Percentiles rank a stretch among this genome's conserved stretches.
phyloP scores from a whole-genome alignment of 2,329 filamentous ascomycete genomes.

The Ophiostoma himal-ulmi region DNA sequence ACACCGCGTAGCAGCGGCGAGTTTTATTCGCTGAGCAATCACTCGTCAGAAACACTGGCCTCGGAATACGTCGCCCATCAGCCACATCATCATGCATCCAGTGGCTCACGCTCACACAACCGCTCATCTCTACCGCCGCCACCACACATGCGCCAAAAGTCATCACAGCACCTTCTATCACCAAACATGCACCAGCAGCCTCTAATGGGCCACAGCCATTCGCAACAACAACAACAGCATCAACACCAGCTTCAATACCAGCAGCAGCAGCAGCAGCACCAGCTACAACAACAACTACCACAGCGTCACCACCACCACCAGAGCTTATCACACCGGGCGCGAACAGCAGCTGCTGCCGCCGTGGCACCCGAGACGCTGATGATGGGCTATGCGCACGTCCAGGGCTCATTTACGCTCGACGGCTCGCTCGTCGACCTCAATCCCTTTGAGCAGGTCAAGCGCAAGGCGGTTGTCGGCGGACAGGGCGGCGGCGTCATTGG shows the following conservation, averaged over 20 bases:
- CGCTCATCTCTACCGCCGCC: constrained; percentile 30
- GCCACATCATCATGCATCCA: constrained; percentile 27
- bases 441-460: constrained; percentile 92
- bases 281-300: constrained; percentile 33
- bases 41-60: constrained; percentile 85
- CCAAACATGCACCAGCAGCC: constrained; percentile 17
- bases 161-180: constrained; percentile 28
- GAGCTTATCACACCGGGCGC: constrained; percentile 36
- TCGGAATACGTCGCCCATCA: constrained; percentile 73
- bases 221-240: neutral
- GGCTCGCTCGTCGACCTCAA: constrained; percentile 83
- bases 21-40: constrained; percentile 91
- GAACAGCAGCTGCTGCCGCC: constrained; percentile 16
- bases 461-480: constrained; percentile 82
- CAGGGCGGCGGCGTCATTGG: constrained; percentile 84
- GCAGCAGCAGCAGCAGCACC: constrained; percentile 33
- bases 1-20: constrained; percentile 90
- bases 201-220: neutral
- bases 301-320: neutral
- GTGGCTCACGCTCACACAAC: constrained; percentile 39
- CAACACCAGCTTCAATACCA: constrained; percentile 13
- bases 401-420: constrained; percentile 86
- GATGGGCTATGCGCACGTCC: constrained; percentile 96
- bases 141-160: constrained; percentile 43
- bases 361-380: constrained; percentile 69